Percentiles rank a stretch among this genome's conserved stretches.
Conservation (phyloP, 2,329 filamentous ascomycete genomes). For the Sporothrix schenckii region DNA sequence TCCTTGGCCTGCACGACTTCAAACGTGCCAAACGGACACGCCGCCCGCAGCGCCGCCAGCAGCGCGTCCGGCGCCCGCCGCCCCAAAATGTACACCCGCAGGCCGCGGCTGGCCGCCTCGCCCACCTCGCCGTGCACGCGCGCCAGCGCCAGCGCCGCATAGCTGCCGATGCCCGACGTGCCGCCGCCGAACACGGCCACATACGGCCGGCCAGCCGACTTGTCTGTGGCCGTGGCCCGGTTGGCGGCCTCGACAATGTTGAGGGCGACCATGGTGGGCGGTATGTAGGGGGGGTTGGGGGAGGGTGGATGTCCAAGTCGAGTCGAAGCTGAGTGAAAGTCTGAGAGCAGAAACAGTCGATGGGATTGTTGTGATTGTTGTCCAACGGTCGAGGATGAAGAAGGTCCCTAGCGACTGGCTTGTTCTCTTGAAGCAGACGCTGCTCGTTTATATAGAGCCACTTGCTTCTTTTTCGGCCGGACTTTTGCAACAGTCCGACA, state of each 20-base stretch:
- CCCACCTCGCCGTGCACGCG: constrained; percentile 28
- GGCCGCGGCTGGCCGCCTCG: constrained; percentile 30
- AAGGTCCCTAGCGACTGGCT: too few species aligned
- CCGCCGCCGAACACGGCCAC: constrained; percentile 37
- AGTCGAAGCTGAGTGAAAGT: too few species aligned
- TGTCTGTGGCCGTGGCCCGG: constrained; percentile 23
- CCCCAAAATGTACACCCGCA: constrained; percentile 44
- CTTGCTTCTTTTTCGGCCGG: not conserved
- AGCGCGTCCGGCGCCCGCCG: constrained; percentile 37
- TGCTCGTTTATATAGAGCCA: not conserved
- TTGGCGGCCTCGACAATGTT: constrained; percentile 33
- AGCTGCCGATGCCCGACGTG: constrained; percentile 37
- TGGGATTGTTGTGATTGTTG: too few species aligned
- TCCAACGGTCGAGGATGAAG: not conserved
- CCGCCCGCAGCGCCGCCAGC: constrained; percentile 39
- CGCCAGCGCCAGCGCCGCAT: constrained; percentile 33
- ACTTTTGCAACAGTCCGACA: not conserved
- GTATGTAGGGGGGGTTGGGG: not conserved
- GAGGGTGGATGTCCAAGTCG: too few species aligned
- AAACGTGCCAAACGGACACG: constrained; percentile 42
- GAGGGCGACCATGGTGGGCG: constrained; percentile 34
- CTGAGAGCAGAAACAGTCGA: too few species aligned
- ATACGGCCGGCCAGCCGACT: constrained; percentile 28
- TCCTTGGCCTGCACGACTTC: constrained; percentile 42
- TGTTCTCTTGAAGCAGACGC: too few species aligned